Percentiles rank a stretch among this genome's conserved stretches.
Evolutionary conservation across 2,329 filamentous ascomycete species (phyloP).

Genomic region (Westerdykella aurantiaca): DNA sequence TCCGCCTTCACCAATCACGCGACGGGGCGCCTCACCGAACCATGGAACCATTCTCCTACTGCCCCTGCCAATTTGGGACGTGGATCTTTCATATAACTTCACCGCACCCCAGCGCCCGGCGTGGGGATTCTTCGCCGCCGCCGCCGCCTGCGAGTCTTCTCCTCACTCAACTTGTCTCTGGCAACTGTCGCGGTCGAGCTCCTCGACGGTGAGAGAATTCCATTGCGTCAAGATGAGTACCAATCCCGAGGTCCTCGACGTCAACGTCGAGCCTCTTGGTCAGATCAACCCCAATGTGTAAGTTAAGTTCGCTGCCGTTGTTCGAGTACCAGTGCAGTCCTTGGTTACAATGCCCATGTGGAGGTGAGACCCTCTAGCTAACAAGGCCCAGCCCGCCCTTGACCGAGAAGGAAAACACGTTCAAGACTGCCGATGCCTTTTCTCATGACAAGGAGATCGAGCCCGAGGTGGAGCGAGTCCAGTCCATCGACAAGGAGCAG

Average conservation of each 20-base stretch:
- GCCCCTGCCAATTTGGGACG: slow-evolving; percentile 5
- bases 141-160: slow-evolving; percentile 3
- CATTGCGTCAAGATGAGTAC: slow-evolving; percentile 11
- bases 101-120: too few species aligned
- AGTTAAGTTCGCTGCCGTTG: slow-evolving; percentile 5
- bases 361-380: neutral
- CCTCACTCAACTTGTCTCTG: slow-evolving; percentile 7
- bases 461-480: slow-evolving; percentile 11
- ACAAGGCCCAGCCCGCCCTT: slow-evolving; percentile 18
- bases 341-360: neutral
- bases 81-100: slow-evolving; percentile 3
- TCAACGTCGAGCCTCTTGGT: slow-evolving; percentile 27
- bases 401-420: slow-evolving; percentile 35
- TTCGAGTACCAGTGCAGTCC: neutral
- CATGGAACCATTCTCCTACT: neutral
- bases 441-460: slow-evolving; percentile 18
- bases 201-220: slow-evolving; percentile 5
- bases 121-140: too few species aligned
- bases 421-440: slow-evolving; percentile 22
- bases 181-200: slow-evolving; percentile 1
- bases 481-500: slow-evolving; percentile 16
- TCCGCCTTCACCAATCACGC: too few species aligned
- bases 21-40: too few species aligned
- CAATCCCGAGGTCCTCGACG: slow-evolving; percentile 27
- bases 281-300: slow-evolving; percentile 27